Base-by-base conservation (phyloP, 176 grass and related monocot genomes). In the Bolboschoenus planiculmis region DNA sequence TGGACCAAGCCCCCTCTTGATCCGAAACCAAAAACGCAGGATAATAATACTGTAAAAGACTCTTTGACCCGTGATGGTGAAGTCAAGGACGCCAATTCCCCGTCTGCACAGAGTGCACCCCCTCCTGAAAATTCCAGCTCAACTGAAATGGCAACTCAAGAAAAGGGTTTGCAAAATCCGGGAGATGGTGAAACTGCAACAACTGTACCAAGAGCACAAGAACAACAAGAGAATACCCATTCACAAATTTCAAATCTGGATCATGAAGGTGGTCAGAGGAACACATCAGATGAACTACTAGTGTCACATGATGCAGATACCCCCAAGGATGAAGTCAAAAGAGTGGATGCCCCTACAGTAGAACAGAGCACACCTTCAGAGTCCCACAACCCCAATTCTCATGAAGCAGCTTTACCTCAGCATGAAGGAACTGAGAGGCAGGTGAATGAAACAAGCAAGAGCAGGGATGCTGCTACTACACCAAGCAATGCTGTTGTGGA, bases 1-100 rank as follows among this genome's bases (percentile, higher is more conserved):
- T 89, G 88, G 88, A 83, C 83, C 47, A 89, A 84, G 78, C 57
- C 33, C 26, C 85, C 88, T 85, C 72, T 85, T 87, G 80, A 60
- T 36, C 20, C 72, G 53, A 91, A 88, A 83, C 42, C 68, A 57
- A 67, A 62, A 23, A 31, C 65, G 70, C 86, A 91, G 72, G 94
- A 92, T 78, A 92, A 90, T 58, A 80, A 20, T 80, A 57, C 30
- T 83, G 2, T 86, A 36, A 87, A 89, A 89, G 70, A 85, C 47
- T 85, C 83, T 59, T 2, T 35, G 9, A 47, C 30, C 51, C 78
- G 34, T 23, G 75, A 56, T 31, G 15, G 50, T 59, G 78, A 63
- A 63, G 26, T 48, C 56, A 81, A 81, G 29, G 79, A 81, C 2
- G 23, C 56, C 13, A 61, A 33, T 35, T 58, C n/a, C 13, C 37